These are phyloP conservation scores for Cyclotella sp. DNA, from an alignment of 108 stramenopile genomes.

Conservation along the genomic window DNA sequence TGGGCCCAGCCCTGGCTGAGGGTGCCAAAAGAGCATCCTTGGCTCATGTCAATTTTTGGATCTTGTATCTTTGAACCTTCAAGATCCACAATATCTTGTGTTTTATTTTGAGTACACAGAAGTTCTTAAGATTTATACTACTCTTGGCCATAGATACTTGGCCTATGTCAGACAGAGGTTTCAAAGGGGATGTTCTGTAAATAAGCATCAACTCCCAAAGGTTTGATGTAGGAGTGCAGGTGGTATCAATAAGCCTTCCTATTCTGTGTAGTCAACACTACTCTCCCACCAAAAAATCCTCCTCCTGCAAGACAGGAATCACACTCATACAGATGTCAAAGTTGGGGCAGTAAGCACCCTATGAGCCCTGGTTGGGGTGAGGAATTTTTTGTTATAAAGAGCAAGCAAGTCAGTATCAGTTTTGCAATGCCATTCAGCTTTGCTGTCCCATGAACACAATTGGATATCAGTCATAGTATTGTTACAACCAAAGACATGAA, in stretches of 20 bases:
- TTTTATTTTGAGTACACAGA: too few species aligned
- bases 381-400: slow-evolving; percentile 1
- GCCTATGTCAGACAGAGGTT: too few species aligned
- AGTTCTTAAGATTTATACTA: too few species aligned
- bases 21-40: too few species aligned
- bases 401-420: slow-evolving; percentile 2
- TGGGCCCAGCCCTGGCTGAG: too few species aligned
- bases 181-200: too few species aligned
- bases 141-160: too few species aligned
- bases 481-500: slow-evolving; percentile 1
- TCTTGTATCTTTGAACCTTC: too few species aligned
- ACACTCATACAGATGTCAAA: not conserved
- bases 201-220: slow-evolving; percentile 31
- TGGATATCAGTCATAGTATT: slow-evolving; percentile 16
- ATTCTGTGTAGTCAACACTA: not conserved
- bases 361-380: slow-evolving; percentile 8
- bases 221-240: not conserved
- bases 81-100: too few species aligned
- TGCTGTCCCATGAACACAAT: slow-evolving; percentile 22
- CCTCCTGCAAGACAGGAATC: slow-evolving; percentile 12
- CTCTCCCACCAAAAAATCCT: slow-evolving; percentile 16
- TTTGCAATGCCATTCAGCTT: not conserved
- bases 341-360: not conserved
- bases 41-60: too few species aligned
- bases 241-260: slow-evolving; percentile 1